Evolutionary conservation across 352 stramenopile genomes (phyloP), one percentile per base, ranked within the genome.

Genomic region (Thraustochytrium sp.): DNA sequence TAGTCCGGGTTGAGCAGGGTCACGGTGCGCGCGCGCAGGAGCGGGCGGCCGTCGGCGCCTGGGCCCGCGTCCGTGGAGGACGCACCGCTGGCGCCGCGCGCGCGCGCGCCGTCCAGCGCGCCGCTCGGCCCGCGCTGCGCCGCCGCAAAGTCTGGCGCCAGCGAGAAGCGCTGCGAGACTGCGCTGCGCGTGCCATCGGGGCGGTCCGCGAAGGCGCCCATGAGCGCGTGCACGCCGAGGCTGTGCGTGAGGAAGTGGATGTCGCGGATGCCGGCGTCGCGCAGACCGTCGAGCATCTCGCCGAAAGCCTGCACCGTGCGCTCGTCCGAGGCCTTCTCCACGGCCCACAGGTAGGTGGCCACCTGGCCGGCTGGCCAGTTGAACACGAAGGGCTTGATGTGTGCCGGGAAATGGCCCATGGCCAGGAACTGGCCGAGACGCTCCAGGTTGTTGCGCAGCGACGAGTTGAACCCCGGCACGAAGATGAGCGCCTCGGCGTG

Each of bases 1-100:
- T 93, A 95, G 82, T 94, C 91, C 2, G 91, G 90, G 55, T 95
- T 94, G 29, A 88, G 88, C 34, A 95, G 89, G 3, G 88, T 94
- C 3, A 95, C 88, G 23, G 84, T 94, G 18, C 56, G 48, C 42
- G 84, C 88, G 13, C 84, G 49, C 2, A 90, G 38, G 40, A 82
- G 46, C 0, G 16, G n/a, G 0, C 23, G 61, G 29, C 80, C 74
- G 44, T 84, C 46, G 9, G n/a, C 21, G 13, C 72, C 72, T 80
- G 59, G 59, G 23, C 72, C 73, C 18, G n/a, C n/a, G n/a, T 82
- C 38, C 26, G 77, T 23, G 16, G 38, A 42, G 29, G 26, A 26
- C 29, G 18, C 37, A 16, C 37, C 42, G 29, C 76, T 74, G 9
- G 29, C 55, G 53, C 11, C 29, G 26, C 63, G 8, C 5, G 5